Evolutionary conservation across 2,329 filamentous ascomycete species (phyloP).

Genomic region (Penicillium sp.): DNA sequence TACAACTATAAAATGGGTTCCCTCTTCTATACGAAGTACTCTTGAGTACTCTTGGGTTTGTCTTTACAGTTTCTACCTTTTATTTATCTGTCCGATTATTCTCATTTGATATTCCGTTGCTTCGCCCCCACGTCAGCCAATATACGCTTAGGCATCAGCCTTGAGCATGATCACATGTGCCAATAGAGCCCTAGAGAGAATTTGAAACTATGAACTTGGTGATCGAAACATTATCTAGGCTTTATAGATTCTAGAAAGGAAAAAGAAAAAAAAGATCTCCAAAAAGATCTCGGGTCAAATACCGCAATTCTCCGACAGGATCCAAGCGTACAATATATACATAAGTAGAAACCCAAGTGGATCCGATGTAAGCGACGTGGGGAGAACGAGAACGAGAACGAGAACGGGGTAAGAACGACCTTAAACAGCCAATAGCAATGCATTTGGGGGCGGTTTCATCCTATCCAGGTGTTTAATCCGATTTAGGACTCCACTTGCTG

Average conservation of each 20-base stretch:
- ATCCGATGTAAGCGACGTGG: constrained; percentile 15
- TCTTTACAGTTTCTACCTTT: not conserved
- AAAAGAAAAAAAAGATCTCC: not conserved
- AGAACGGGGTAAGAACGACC: constrained; percentile 25
- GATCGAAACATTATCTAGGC: not conserved
- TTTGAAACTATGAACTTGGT: not conserved
- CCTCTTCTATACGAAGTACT: not conserved
- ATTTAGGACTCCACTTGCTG: not conserved
- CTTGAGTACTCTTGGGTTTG: not conserved
- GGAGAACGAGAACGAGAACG: constrained; percentile 23
- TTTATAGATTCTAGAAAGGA: not conserved
- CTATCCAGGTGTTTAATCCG: not conserved
- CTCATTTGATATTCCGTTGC: not conserved
- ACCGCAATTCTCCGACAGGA: constrained; percentile 3
- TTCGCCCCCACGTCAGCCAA: not conserved
- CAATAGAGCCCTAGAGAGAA: not conserved
- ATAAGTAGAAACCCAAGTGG: constrained; percentile 7
- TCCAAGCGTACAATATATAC: not conserved
- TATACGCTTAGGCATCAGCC: not conserved
- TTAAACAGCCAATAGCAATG: constrained; percentile 16
- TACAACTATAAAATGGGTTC: constrained; percentile 1
- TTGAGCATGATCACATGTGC: not conserved
- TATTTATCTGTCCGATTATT: not conserved
- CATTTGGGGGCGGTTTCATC: not conserved
- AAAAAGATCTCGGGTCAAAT: not conserved